Conservation (phyloP, 2,329 filamentous ascomycete species). For the Epichloe bromicola region DNA sequence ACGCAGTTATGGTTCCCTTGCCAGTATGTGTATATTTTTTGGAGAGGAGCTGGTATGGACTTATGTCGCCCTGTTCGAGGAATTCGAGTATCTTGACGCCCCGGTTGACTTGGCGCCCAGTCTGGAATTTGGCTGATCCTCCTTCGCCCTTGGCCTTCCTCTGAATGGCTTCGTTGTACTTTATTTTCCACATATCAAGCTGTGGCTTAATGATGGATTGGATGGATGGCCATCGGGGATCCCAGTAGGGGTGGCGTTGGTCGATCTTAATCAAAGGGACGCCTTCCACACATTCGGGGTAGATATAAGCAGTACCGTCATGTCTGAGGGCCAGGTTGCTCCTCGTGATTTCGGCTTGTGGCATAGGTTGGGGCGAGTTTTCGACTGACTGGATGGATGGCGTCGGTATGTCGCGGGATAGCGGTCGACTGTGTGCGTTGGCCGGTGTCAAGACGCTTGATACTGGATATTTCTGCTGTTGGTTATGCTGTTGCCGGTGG, state of each 20-base stretch:
- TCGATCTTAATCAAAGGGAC: constrained; percentile 40
- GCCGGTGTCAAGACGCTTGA: constrained; percentile 19
- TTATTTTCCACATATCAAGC: constrained; percentile 34
- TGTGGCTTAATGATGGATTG: constrained; percentile 28
- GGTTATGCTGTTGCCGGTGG: background rate
- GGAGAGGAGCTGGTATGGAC: constrained; percentile 42
- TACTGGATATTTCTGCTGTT: background rate
- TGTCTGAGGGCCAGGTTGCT: constrained; percentile 32
- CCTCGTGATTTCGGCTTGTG: constrained; percentile 27
- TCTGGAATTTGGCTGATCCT: constrained; percentile 35
- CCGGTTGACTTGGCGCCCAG: constrained; percentile 42
- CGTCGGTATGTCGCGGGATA: constrained; percentile 17
- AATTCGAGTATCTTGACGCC: constrained; percentile 40
- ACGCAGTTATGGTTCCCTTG: constrained; percentile 31
- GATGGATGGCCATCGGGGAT: constrained; percentile 36
- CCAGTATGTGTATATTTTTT: constrained; percentile 35
- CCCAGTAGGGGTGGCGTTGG: constrained; percentile 41
- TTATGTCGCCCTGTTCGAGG: constrained; percentile 35
- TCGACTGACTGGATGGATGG: constrained; percentile 15
- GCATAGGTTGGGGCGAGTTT: constrained; percentile 14
- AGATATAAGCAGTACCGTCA: constrained; percentile 35
- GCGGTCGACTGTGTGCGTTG: constrained; percentile 16
- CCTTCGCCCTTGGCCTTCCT: constrained; percentile 19
- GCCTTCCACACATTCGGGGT: constrained; percentile 38
- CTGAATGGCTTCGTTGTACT: constrained; percentile 26